Percentiles rank a stretch among this genome's conserved stretches.
phyloP scores from a whole-genome alignment of 169 alveolate species.

The Cystoisospora suis region DNA sequence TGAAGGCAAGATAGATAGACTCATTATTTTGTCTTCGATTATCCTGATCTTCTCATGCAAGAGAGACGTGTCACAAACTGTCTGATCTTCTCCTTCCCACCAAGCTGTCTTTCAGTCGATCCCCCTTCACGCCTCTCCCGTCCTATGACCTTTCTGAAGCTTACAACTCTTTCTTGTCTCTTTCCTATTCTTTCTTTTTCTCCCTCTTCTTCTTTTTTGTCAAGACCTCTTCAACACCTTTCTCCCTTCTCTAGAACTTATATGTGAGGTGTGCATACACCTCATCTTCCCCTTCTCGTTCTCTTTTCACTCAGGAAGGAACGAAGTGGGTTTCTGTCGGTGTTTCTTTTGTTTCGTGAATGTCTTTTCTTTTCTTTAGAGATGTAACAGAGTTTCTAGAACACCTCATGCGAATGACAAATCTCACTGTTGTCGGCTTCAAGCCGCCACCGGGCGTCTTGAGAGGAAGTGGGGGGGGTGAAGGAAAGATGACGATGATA shows the following conservation, averaged over 20 bases:
- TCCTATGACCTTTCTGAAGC: too few species aligned
- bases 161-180: too few species aligned
- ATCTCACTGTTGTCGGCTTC: conserved; percentile 64
- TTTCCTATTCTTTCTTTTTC: not conserved
- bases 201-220: too few species aligned
- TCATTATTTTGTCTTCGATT: too few species aligned
- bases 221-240: too few species aligned
- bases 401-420: conserved; percentile 56
- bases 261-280: not conserved
- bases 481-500: not conserved
- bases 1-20: too few species aligned
- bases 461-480: not conserved
- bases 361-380: not conserved
- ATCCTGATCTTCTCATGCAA: too few species aligned
- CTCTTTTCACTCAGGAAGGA: not conserved
- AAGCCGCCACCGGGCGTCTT: not conserved
- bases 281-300: not conserved
- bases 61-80: too few species aligned
- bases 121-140: too few species aligned
- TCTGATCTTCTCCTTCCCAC: too few species aligned
- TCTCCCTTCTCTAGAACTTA: too few species aligned
- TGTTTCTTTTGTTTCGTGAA: not conserved
- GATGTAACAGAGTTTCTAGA: conserved; percentile 47
- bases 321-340: not conserved
- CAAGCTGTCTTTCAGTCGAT: too few species aligned